Percentiles rank a stretch among this genome's conserved stretches.
phyloP scores from a whole-genome alignment of 2,329 filamentous ascomycete species.

The Fusarium heterosporum region DNA sequence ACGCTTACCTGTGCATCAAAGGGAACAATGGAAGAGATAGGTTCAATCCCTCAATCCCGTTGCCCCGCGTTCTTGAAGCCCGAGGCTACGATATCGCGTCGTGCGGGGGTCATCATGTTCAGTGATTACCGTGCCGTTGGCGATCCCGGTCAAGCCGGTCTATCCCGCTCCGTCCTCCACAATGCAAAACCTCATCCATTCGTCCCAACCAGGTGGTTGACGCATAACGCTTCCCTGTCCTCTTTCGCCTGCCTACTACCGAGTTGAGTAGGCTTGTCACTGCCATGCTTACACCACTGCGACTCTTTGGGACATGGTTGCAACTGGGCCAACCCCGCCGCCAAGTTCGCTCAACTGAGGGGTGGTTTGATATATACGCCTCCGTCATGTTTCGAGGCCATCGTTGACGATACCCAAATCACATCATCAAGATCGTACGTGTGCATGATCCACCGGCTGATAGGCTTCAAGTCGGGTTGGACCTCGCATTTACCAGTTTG shows the following conservation, averaged over 20 bases:
- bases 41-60: constrained; percentile 41
- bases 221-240: constrained; percentile 36
- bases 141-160: constrained; percentile 49
- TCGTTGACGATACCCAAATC: constrained; percentile 43
- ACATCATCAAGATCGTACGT: constrained; percentile 44
- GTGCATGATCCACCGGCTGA: constrained; percentile 42
- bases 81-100: constrained; percentile 41
- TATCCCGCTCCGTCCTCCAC: constrained; percentile 44
- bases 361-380: constrained; percentile 39
- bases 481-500: constrained; percentile 24
- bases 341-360: constrained; percentile 38
- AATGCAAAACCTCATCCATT: constrained; percentile 38
- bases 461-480: constrained; percentile 35
- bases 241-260: constrained; percentile 37
- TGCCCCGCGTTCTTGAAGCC: constrained; percentile 44
- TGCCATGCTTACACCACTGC: constrained; percentile 37
- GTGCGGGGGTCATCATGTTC: constrained; percentile 40
- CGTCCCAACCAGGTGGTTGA: constrained; percentile 45
- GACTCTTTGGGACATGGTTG: constrained; percentile 38
- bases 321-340: constrained; percentile 33
- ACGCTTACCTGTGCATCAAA: constrained; percentile 37
- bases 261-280: constrained; percentile 36
- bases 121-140: constrained; percentile 36
- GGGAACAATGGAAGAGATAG: constrained; percentile 32
- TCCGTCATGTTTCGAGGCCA: constrained; percentile 45